These are phyloP conservation scores for Trichophyton equinum DNA, from an alignment of 2,329 filamentous ascomycete genomes.

Conservation along the genomic window DNA sequence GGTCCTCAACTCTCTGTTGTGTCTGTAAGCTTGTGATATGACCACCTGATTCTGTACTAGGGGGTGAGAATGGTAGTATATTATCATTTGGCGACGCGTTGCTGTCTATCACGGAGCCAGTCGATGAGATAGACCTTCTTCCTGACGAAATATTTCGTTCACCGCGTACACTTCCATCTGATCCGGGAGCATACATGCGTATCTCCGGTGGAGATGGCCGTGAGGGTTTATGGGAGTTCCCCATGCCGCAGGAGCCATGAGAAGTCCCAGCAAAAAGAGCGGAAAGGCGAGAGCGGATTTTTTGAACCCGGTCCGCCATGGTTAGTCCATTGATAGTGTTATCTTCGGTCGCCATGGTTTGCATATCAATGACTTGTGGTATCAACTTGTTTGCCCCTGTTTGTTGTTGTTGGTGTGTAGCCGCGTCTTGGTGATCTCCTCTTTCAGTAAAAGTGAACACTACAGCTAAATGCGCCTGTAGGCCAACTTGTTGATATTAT, in stretches of 20 bases:
- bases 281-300: not conserved
- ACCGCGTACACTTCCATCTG: not conserved
- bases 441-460: not conserved
- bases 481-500: not conserved
- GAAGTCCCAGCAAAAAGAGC: not conserved
- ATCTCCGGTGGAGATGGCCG: not conserved
- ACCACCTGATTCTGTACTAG: not conserved
- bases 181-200: slow-evolving; percentile 3
- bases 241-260: not conserved
- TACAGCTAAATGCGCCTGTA: not conserved
- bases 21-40: no score
- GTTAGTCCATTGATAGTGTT: not conserved
- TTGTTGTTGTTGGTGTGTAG: not conserved
- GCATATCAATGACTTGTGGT: not conserved
- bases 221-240: not conserved
- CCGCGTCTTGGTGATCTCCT: not conserved
- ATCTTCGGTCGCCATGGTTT: not conserved
- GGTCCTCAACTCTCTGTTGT: not conserved
- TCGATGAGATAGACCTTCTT: slow-evolving; percentile 16
- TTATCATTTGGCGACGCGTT: slow-evolving; percentile 8
- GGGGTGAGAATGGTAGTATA: slow-evolving; percentile 9
- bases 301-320: not conserved
- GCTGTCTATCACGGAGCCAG: slow-evolving; percentile 17
- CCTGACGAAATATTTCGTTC: not conserved
- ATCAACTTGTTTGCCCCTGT: not conserved